Evolutionary conservation across 805 yeast genomes (phyloP), one percentile per base, ranked within the genome.

Genomic region (Pichia deserticola): DNA sequence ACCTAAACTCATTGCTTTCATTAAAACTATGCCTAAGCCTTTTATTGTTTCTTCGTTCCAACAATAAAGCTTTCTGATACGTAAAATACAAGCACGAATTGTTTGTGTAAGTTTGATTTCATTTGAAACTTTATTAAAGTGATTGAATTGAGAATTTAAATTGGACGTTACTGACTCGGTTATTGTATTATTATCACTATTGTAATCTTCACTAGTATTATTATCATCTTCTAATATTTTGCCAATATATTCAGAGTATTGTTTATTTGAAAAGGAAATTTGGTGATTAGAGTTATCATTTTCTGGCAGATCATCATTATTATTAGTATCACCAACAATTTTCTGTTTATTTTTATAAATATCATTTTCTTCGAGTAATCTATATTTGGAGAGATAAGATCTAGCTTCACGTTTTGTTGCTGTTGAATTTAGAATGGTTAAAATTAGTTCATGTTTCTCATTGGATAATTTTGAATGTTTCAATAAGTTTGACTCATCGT

Each of bases 401-500:
- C 79, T 76, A 5, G 96, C 96, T 61, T 92, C 98, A 52, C 99
- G 73, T 63, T 89, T 90, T 1, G 98, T 92, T 6, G 97, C 95
- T 5, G 97, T 87, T 1, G 96, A 83, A 59, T 84, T 84, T 51
- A 92, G 72, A 28, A 92, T 89, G 1, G 97, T 82, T 15, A 89
- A 69, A n/a, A 92, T 83, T 45, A 92, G 69, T 48, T 86, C 87
- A 55, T 80, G 74, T 55, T 80, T 81, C 20, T 78, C 76, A 42
- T 72, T 68, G 8, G 78, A 74, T n/a, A 55, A 39, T 28, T 53
- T 53, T 42, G 55, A 52, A 49, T 64, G 65, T 46, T 55, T 60
- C 10, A 48, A 49, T 9, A 65, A 33, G 45, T 62, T 62, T 12
- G 69, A 64, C 38, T 53, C 55, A 49, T 38, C 45, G 3, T 41